Percentiles rank a stretch among this genome's conserved stretches.
Conservation (phyloP, 2,329 filamentous ascomycete species). For the Ophiosphaerella korrae region DNA sequence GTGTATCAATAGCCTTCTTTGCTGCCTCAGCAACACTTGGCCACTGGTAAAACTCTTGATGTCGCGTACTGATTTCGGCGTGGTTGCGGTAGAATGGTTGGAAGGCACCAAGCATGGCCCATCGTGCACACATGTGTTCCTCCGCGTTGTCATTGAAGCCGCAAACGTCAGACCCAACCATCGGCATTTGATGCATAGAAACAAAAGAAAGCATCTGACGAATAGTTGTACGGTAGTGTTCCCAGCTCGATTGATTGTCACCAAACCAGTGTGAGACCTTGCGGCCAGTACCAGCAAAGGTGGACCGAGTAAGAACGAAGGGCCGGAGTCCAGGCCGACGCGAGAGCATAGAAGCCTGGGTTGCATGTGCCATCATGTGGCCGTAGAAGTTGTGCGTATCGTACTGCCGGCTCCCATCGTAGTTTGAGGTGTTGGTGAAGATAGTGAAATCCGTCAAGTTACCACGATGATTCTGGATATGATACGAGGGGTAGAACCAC, state of each 20-base stretch:
- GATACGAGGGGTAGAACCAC: slow-evolving; percentile 67
- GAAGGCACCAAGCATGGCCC: slow-evolving; percentile 75
- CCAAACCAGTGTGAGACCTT: slow-evolving; percentile 67
- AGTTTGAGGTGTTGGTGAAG: slow-evolving; percentile 69
- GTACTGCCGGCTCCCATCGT: slow-evolving; percentile 70
- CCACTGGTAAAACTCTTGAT: slow-evolving; percentile 78
- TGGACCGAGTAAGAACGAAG: slow-evolving; percentile 75
- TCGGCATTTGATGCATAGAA: slow-evolving; percentile 54
- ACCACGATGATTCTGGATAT: slow-evolving; percentile 66
- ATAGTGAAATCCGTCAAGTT: slow-evolving; percentile 57
- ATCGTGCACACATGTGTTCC: slow-evolving; percentile 74
- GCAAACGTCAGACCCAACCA: slow-evolving; percentile 69
- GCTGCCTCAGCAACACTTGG: slow-evolving; percentile 66
- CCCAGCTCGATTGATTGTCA: slow-evolving; percentile 56
- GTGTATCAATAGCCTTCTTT: slow-evolving; percentile 69
- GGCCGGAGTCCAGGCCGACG: slow-evolving; percentile 69
- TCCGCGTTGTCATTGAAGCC: slow-evolving; percentile 73
- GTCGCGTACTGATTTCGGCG: slow-evolving; percentile 58
- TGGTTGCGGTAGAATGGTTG: slow-evolving; percentile 78
- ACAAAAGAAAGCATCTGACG: slow-evolving; percentile 53
- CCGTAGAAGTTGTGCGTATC: slow-evolving; percentile 82
- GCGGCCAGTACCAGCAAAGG: slow-evolving; percentile 72
- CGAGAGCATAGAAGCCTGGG: slow-evolving; percentile 67
- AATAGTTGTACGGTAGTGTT: slow-evolving; percentile 51
- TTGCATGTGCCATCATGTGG: slow-evolving; percentile 72